These are phyloP conservation scores for Candida verbasci DNA, from an alignment of 805 yeast genomes.

Conservation along the genomic window DNA sequence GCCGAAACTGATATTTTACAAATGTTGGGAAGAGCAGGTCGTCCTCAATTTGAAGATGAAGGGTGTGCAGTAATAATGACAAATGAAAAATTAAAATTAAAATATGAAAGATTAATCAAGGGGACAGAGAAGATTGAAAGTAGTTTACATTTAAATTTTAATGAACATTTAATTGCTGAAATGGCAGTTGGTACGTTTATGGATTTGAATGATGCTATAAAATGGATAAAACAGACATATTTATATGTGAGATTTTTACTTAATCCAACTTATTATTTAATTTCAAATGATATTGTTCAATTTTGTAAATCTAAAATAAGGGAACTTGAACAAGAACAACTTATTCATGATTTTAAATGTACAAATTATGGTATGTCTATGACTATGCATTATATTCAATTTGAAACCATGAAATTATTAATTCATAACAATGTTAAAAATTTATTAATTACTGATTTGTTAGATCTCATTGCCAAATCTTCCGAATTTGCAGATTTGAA, in stretches of 20 bases:
- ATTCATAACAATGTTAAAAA: slow-evolving; percentile 13
- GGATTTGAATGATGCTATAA: slow-evolving; percentile 32
- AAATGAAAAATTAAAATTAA: slow-evolving; percentile 21
- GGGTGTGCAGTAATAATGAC: slow-evolving; percentile 52
- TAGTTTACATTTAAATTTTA: slow-evolving; percentile 16
- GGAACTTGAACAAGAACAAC: slow-evolving; percentile 23
- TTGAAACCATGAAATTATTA: slow-evolving; percentile 38
- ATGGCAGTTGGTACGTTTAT: slow-evolving; percentile 27
- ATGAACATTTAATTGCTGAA: slow-evolving; percentile 15
- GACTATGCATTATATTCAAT: slow-evolving; percentile 45
- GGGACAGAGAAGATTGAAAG: slow-evolving; percentile 48
- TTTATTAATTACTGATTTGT: slow-evolving; percentile 13
- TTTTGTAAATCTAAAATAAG: slow-evolving; percentile 31
- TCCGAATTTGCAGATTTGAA: slow-evolving; percentile 38
- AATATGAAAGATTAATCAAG: slow-evolving; percentile 38
- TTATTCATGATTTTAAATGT: slow-evolving; percentile 24
- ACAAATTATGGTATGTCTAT: slow-evolving; percentile 45
- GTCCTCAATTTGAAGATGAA: slow-evolving; percentile 52
- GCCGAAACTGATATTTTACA: slow-evolving; percentile 53
- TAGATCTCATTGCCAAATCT: slow-evolving; percentile 27
- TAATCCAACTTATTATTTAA: slow-evolving; percentile 38
- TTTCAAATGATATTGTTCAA: slow-evolving; percentile 20
- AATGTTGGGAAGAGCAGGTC: slow-evolving; percentile 65
- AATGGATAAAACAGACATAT: slow-evolving; percentile 47
- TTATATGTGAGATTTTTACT: slow-evolving; percentile 41